These are phyloP conservation scores for Letharia columbiana DNA, from an alignment of 495 filamentous ascomycete species.

Conservation along the genomic window DNA sequence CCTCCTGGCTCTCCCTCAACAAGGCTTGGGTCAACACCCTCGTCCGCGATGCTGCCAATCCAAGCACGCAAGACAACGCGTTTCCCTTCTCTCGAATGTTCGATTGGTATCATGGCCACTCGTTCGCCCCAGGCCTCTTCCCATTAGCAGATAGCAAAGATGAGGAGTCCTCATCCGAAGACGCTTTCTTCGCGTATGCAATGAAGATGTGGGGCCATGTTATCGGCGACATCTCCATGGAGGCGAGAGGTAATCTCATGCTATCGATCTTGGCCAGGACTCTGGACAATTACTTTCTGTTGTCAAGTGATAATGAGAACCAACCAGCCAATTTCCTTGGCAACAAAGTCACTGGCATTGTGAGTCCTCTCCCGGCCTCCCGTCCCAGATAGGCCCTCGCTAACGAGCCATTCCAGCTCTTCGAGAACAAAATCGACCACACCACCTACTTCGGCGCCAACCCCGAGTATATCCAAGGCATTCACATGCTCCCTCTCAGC, in stretches of 20 bases:
- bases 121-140: constrained; percentile 93
- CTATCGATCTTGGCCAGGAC: constrained; percentile 63
- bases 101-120: constrained; percentile 94
- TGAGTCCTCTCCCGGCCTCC: constrained; percentile 27
- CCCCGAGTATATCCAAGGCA: constrained; percentile 79
- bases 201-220: constrained; percentile 90
- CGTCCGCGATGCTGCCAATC: constrained; percentile 71
- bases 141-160: constrained; percentile 88
- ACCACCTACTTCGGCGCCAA: constrained; percentile 85
- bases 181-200: constrained; percentile 78
- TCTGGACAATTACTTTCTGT: constrained; percentile 73
- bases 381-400: neutral
- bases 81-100: constrained; percentile 86
- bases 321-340: constrained; percentile 68
- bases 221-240: constrained; percentile 67
- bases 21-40: constrained; percentile 73
- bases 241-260: constrained; percentile 79
- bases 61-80: constrained; percentile 55
- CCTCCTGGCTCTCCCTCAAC: constrained; percentile 63
- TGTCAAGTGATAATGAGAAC: constrained; percentile 58
- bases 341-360: constrained; percentile 86
- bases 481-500: constrained; percentile 90
- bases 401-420: constrained; percentile 42
- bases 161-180: constrained; percentile 85
- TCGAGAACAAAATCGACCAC: constrained; percentile 96